Evolutionary conservation across 1,284 basidiomycete species (phyloP).

Genomic region (Papiliotrema fonsecae): DNA sequence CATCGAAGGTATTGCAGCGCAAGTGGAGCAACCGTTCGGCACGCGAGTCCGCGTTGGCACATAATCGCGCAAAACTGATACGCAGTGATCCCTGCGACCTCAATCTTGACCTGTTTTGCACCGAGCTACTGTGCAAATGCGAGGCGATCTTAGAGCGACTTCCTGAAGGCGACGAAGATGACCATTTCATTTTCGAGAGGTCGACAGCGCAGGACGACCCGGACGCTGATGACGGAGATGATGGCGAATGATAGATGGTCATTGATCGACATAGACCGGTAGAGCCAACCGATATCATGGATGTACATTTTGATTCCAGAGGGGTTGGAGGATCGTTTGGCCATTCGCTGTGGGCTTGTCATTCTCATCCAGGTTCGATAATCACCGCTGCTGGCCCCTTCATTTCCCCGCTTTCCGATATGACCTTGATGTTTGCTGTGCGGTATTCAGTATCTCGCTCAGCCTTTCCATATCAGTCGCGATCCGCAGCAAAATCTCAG

Average conservation of each 20-base stretch:
- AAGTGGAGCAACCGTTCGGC: conserved; percentile 76
- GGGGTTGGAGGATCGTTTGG: too few species aligned
- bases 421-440: too few species aligned
- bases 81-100: conserved; percentile 52
- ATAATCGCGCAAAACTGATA: conserved; percentile 21
- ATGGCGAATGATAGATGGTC: conserved; percentile 1
- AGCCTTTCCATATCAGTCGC: background rate
- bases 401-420: too few species aligned
- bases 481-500: background rate
- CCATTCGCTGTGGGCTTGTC: too few species aligned
- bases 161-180: conserved; percentile 59
- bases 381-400: too few species aligned
- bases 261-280: too few species aligned
- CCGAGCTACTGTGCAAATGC: conserved; percentile 76
- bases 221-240: conserved; percentile 25
- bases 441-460: background rate
- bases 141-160: conserved; percentile 70
- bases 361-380: too few species aligned
- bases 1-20: conserved; percentile 82
- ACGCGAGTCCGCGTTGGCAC: conserved; percentile 18
- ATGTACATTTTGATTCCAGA: too few species aligned
- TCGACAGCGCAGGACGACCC: conserved; percentile 9
- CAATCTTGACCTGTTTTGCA: conserved; percentile 67
- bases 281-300: too few species aligned
- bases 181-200: conserved; percentile 18